Base-by-base conservation (phyloP, 2,329 filamentous ascomycete species). In the Colletotrichum chrysophilum region DNA sequence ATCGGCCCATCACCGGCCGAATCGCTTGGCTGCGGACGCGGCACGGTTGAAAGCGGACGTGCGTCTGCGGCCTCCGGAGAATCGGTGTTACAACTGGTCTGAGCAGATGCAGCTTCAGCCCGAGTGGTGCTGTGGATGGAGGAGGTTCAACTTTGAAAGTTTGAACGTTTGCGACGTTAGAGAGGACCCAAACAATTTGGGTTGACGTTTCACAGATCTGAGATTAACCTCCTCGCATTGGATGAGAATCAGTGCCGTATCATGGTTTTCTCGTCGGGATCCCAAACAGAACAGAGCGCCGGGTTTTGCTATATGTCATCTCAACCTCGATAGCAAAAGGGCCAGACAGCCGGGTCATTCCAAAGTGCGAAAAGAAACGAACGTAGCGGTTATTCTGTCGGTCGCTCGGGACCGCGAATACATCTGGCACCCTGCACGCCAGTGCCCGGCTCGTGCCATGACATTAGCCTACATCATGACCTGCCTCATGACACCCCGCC, bases 11-110 rank as follows among this genome's bases (percentile, higher is more conserved):
- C 16, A 24, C 32, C 48, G 70, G 34, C 9, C 8, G n/a, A 71
- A 12, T 28, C 28, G 24, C 62, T 67, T 30, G 55, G 55, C 28
- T 48, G 69, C 52, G 73, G 69, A 32, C 34, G 32, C 30, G 69
- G 62, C 69, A 75, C 69, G 69, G 73, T 67, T 21, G 30, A 24
- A 26, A 62, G 61, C 62, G 69, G 18, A 64, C 73, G 73, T 75
- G 73, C 73, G 62, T 43, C 16, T 60, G 58, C 43, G 66, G 58
- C 12, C 26, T n/a, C 34, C 28, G 26, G 34, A 28, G 56, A 18
- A 73, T 66, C 16, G 48, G 58, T 65, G 34, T 68, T 65, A 62
- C 48, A 64, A 70, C 38, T 21, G 21, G 70, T 75, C 61, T 68
- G 64, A 68, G 48, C 32, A 38, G 16, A 62, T 5, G 28, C 56